These are phyloP conservation scores for Leishmania guyanensis DNA, from an alignment of 208 protist species.

Conservation along the genomic window DNA sequence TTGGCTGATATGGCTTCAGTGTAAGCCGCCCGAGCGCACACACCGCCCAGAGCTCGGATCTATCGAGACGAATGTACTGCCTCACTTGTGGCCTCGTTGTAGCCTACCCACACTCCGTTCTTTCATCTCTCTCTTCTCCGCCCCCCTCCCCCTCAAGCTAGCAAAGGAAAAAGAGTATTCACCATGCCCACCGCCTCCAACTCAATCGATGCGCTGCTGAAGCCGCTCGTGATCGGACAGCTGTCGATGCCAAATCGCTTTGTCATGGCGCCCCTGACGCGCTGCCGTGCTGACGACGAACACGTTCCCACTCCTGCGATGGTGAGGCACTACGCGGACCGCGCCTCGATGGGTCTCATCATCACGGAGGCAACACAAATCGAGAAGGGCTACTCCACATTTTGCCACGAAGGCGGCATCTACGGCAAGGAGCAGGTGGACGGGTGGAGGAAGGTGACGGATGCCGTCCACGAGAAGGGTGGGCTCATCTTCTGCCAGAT, in stretches of 20 bases:
- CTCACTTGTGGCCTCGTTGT: background rate
- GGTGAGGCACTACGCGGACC: conserved; percentile 72
- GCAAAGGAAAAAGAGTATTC: background rate
- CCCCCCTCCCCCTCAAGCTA: background rate
- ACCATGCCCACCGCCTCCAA: background rate
- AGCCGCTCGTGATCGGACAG: conserved; percentile 46
- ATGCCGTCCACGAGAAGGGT: conserved; percentile 74
- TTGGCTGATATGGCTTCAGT: background rate
- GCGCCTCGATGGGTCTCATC: conserved; percentile 67
- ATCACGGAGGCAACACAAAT: conserved; percentile 73
- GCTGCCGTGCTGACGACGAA: conserved; percentile 44
- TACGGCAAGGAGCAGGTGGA: conserved; percentile 59
- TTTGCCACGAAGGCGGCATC: conserved; percentile 54
- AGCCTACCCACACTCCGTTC: background rate
- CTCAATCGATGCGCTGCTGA: conserved; percentile 26
- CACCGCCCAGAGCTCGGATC: background rate
- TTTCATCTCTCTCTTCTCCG: background rate
- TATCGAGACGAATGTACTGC: background rate
- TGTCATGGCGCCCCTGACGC: conserved; percentile 70
- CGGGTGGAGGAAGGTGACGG: conserved; percentile 69
- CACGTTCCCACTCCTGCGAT: conserved; percentile 49
- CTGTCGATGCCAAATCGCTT: conserved; percentile 56
- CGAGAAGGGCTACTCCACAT: conserved; percentile 47
- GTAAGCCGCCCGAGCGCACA: background rate
- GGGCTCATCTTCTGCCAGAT: conserved; percentile 72